Evolutionary conservation across 2,329 filamentous ascomycete species (phyloP), one percentile per base, ranked within the genome.

Genomic region (Exophiala calicioides): DNA sequence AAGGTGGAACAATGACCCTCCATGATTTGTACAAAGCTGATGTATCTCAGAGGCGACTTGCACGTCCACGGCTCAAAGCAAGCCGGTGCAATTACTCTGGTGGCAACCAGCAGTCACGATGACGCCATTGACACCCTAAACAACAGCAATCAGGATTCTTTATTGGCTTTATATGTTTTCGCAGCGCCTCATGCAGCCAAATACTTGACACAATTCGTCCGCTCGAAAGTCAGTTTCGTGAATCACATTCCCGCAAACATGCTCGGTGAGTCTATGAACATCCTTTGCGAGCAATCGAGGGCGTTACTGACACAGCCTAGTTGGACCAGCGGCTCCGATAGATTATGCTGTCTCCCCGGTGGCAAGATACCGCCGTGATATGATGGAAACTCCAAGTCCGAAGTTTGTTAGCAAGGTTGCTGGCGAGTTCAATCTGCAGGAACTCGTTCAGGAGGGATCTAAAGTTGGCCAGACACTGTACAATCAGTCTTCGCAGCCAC

Each of bases 171-270:
- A 3, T 82, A 80, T 56, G 66, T 77, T 50, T 84, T 81, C 58
- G 72, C 73, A 6, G 66, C 66, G 19, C 66, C 72, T 0, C 51
- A 66, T 2, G 64, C 74, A 2, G 77, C 73, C 12, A 84, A 84
- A 60, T 84, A 84, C 52, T 67, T 84, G 6, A 69, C 70, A 5
- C 78, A 84, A 52, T 81, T 79, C 60, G 63, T 83, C 26, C 57
- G 68, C 5, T 68, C 77, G 2, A 64, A 73, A 12, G 60, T 73
- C 1, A 73, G 74, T 0, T 77, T 76, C 57, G 65, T 79, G 46
- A 84, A 84, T 60, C 74, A 81, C 43, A 70, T 84, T 7, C 80
- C 81, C 0, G 53, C 65, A 2, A 68, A 76, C 20, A 64, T 84
- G 2, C 71, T 84, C 4, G 57, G 72, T 61, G 61, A 61, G 41